Conservation (phyloP, 805 yeast genomes). For the Metschnikowia peoriensis region DNA sequence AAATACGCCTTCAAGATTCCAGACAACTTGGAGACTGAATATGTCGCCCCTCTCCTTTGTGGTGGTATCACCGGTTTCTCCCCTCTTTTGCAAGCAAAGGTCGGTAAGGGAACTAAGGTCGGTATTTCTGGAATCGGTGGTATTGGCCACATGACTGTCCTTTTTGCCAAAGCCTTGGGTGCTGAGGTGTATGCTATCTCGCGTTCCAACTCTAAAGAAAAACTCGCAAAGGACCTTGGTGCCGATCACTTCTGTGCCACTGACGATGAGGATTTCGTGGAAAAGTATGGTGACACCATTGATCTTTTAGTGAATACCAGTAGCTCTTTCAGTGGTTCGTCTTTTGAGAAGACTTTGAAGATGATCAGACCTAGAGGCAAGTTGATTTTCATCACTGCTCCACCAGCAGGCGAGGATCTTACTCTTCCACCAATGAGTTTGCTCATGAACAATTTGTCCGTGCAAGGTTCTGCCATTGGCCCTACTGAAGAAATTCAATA, state of each 20-base stretch:
- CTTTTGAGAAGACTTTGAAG: slow-evolving; percentile 14
- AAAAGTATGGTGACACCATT: slow-evolving; percentile 12
- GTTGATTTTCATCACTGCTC: slow-evolving; percentile 18
- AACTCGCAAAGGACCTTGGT: slow-evolving; percentile 52
- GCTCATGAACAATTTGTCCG: slow-evolving; percentile 15
- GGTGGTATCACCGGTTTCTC: slow-evolving; percentile 23
- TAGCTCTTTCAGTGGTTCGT: slow-evolving; percentile 19
- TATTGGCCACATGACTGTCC: slow-evolving; percentile 62
- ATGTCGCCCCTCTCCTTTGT: slow-evolving; percentile 21
- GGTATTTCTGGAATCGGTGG: slow-evolving; percentile 69
- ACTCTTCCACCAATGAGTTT: slow-evolving; percentile 10
- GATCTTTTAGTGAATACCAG: slow-evolving; percentile 18
- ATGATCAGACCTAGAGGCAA: slow-evolving; percentile 18
- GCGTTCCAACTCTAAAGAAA: slow-evolving; percentile 48
- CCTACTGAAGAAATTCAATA: slow-evolving; percentile 16
- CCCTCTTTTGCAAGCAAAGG: slow-evolving; percentile 21
- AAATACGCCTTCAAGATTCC: slow-evolving; percentile 20
- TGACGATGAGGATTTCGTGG: slow-evolving; percentile 22
- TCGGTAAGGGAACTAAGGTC: slow-evolving; percentile 37
- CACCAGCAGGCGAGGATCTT: slow-evolving; percentile 13
- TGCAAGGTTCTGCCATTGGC: slow-evolving; percentile 19
- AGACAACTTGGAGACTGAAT: slow-evolving; percentile 13
- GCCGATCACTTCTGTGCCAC: slow-evolving; percentile 41
- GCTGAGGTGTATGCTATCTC: slow-evolving; percentile 62
- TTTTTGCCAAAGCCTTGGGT: slow-evolving; percentile 60